Evolutionary conservation across 495 filamentous ascomycete species (phyloP), one percentile per base, ranked within the genome.

Genomic region (Cryomyces minteri): DNA sequence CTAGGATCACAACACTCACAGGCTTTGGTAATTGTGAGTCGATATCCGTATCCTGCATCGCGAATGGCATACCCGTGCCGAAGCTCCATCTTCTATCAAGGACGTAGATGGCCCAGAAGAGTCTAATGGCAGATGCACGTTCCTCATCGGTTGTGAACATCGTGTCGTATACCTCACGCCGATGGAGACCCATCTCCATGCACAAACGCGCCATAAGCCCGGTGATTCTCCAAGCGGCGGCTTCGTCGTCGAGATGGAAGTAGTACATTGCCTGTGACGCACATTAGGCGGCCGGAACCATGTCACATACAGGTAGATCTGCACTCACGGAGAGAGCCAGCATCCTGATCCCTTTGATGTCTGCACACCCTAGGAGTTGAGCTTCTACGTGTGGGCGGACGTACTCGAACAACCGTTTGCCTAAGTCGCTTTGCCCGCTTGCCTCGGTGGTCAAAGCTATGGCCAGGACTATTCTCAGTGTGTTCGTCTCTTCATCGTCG

Each of bases 21-120:
- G 84, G 85, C 50, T 79, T 78, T 4, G 80, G 81, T 32, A 92
- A 58, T 40, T 70, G 73, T 0, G 81, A 76, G 51, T 93, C 85
- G 46, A 93, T 82, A 61, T 88, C 84, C 38, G 80, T 72, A 52
- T 93, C 85, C 50, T 84, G 80, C 37, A 85, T 70, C 8, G 79
- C 78, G 62, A 84, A 90, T 0, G 84, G 83, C 57, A 90, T 62
- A 6, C 85, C 85, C 0, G 80, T 84, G 10, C 80, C 79, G 32
- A 90, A 78, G 52, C 79, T 82, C 82, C 84, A 90, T 12, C 85
- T 67, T 14, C 82, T 64, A 55, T 93, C 85, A 43, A 93, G 64
- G 29, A 80, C 77, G 51, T 87, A 88, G 6, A 82, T 69, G 0
- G 80, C 66, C 85, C 85, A 93, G 55, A 93, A 93, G 0, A 80